Evolutionary conservation across 2,329 filamentous ascomycete species (phyloP), one percentile per base, ranked within the genome.

Genomic region (Cryphonectria japonica): DNA sequence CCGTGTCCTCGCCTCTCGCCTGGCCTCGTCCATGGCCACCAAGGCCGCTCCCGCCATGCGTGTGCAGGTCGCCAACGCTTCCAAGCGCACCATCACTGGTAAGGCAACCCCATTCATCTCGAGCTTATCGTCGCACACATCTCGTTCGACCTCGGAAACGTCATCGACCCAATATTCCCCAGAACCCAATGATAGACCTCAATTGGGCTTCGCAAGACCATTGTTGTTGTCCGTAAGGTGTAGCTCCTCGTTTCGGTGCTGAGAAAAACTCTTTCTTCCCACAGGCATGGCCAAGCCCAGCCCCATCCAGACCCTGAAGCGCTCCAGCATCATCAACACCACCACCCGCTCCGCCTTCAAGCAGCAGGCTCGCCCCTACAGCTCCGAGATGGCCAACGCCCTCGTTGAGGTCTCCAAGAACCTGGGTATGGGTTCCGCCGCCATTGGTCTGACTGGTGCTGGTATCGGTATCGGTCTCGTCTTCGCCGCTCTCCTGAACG

Each of bases 401-500:
- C 91, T 95, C 87, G 92, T 95, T 83, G 92, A 94, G 89, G 92
- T 93, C 86, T 94, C 92, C 85, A 92, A 94, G 90, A 94, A 94
- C 91, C 84, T 94, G 81, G 92, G 92, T 89, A 94, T 94, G 92
- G 92, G 92, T 85, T 87, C 91, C 79, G 93, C 93, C 81, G 93
- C 93, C 87, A 94, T 97, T 82, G 93, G 93, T 92, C 92, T 97
- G 81, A 93, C 92, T 82, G 92, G 92, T 92, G 92, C 93, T 82
- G 92, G 93, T 94, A 93, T 96, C 85, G 93, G 93, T 93, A 97
- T 96, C 86, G 93, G 93, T 89, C 91, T 95, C 82, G 93, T 97
- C 83, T 97, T 97, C 90, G 93, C 92, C 82, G 91, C 93, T 81
- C 93, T 97, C 83, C 89, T 97, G 82, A 91, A 93, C 85, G 91